A percentile compares a stretch with the other conserved stretches of the same genome.
Evolutionary conservation across 805 yeast species (phyloP).

Genomic region (Cyberlindnera mycetangii): DNA sequence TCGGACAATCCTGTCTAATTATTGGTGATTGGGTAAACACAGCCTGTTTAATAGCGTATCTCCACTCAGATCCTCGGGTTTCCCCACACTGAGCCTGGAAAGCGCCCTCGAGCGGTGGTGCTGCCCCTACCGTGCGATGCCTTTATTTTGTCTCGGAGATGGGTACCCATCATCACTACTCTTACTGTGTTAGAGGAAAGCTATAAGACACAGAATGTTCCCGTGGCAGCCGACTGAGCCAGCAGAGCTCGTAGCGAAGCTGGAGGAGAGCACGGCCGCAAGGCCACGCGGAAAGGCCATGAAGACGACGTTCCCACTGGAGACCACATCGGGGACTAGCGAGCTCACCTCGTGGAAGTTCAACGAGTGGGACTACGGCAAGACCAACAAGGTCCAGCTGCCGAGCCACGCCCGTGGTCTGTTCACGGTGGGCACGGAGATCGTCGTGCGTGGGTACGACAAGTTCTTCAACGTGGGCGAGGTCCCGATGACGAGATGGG

Average conservation of each 20-base stretch:
- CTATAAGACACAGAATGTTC: too few species aligned
- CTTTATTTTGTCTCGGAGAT: too few species aligned
- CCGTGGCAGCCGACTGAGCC: not conserved
- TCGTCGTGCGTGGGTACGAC: conserved; percentile 86
- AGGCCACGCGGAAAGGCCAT: conserved; percentile 31
- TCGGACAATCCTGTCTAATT: too few species aligned
- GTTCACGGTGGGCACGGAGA: conserved; percentile 50
- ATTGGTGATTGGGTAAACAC: not conserved
- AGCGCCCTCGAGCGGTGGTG: too few species aligned
- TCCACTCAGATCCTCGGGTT: not conserved
- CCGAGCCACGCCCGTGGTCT: conserved; percentile 85
- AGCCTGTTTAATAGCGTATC: not conserved
- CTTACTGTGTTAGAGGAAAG: too few species aligned
- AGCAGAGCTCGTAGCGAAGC: not conserved
- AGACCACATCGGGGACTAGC: conserved; percentile 21
- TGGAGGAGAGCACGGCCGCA: not conserved
- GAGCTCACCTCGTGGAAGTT: conserved; percentile 68
- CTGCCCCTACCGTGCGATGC: not conserved
- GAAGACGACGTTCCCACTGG: conserved; percentile 28
- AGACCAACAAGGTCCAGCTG: conserved; percentile 41
- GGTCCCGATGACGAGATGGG: conserved; percentile 48
- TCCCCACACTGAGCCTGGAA: too few species aligned
- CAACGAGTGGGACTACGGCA: conserved; percentile 84
- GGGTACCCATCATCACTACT: too few species aligned
- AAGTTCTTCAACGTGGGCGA: conserved; percentile 88